phyloP scores from a whole-genome alignment of 495 filamentous ascomycete species.

The Aspergillus taichungensis region DNA sequence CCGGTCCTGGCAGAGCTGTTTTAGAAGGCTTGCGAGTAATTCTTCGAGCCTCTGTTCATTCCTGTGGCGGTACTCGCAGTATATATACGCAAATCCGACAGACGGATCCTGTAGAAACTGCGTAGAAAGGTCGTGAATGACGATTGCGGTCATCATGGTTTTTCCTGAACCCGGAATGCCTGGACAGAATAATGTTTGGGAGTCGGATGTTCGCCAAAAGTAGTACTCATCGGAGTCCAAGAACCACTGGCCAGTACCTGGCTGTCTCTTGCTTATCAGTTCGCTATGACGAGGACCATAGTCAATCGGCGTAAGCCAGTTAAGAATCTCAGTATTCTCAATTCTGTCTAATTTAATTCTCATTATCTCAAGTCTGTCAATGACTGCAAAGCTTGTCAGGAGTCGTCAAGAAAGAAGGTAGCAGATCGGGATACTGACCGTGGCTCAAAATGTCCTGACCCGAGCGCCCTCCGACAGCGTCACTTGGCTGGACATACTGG shows the following conservation, averaged over 20 bases:
- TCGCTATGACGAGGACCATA: neutral
- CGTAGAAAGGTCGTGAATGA: slow-evolving; percentile 16
- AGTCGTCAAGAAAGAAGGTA: no score
- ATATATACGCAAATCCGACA: neutral
- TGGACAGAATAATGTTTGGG: slow-evolving; percentile 18
- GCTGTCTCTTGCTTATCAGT: neutral
- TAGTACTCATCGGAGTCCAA: neutral
- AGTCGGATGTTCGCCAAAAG: neutral
- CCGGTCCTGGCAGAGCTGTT: neutral
- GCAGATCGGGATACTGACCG: no score
- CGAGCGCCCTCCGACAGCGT: no score
- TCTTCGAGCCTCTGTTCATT: slow-evolving; percentile 2
- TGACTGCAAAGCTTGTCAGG: no score
- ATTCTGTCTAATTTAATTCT: no score
- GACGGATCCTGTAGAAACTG: neutral
- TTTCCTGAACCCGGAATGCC: slow-evolving; percentile 36
- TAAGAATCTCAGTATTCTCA: no score
- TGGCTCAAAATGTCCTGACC: no score
- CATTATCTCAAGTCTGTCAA: no score
- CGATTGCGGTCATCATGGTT: slow-evolving; percentile 28
- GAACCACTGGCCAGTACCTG: neutral
- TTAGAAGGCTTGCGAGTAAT: slow-evolving; percentile 7
- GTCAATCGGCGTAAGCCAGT: no score
- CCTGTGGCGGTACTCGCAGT: slow-evolving; percentile 8
- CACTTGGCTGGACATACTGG: slow-evolving; percentile 1